Evolutionary conservation across 1,284 basidiomycete species (phyloP).

Genomic region (Apiotrichum porosum): DNA sequence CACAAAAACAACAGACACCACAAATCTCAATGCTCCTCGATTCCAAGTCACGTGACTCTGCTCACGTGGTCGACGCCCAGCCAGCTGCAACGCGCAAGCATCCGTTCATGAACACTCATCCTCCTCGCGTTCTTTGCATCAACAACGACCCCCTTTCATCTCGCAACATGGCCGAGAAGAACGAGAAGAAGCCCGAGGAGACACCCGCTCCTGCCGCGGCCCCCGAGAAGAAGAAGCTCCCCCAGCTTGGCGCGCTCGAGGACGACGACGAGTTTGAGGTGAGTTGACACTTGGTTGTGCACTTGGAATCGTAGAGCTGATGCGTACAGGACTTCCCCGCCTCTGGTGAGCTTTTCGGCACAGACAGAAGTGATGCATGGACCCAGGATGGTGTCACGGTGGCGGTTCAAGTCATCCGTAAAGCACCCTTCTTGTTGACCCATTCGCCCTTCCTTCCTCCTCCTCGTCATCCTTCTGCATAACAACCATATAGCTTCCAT

Average conservation of each 20-base stretch:
- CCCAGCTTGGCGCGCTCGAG: conserved; percentile 48
- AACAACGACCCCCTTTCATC: conserved; percentile 1
- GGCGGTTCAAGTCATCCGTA: too few relatives aligned
- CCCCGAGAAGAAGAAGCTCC: conserved; percentile 40
- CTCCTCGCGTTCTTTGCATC: background rate
- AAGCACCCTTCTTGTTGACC: too few relatives aligned
- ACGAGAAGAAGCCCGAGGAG: conserved; percentile 12
- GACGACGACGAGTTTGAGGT: conserved; percentile 52
- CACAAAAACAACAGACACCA: too few relatives aligned
- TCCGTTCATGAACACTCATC: too few relatives aligned
- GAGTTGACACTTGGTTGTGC: conserved; percentile 21
- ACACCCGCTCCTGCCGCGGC: background rate
- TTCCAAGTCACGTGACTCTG: too few relatives aligned
- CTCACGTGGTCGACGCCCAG: too few relatives aligned
- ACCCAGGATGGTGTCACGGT: background rate
- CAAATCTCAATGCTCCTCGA: too few relatives aligned
- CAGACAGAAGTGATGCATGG: background rate
- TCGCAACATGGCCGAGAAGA: conserved; percentile 13
- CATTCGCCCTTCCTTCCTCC: too few relatives aligned
- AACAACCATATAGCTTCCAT: too few relatives aligned
- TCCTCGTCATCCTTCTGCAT: too few relatives aligned
- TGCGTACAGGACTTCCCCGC: conserved; percentile 6
- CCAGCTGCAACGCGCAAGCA: too few relatives aligned
- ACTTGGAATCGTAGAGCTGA: too few relatives aligned
- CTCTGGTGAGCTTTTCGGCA: background rate